phyloP scores from a whole-genome alignment of 306 rosid species.

The Trifolium subterraneum region DNA sequence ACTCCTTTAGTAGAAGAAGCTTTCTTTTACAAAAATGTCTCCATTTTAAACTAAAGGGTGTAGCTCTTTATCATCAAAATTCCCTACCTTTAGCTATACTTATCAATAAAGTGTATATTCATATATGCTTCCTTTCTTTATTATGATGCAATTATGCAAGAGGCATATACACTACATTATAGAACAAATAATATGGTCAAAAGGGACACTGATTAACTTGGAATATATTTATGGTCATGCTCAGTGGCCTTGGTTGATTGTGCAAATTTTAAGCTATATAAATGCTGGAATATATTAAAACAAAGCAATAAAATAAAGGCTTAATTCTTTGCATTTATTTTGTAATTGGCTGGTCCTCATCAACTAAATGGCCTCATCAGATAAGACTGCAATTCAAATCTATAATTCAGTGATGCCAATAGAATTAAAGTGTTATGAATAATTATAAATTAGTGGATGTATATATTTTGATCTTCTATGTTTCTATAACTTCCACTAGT shows the following conservation, averaged over 20 bases:
- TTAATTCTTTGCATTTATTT: slow-evolving; percentile 29
- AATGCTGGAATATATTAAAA: slow-evolving; percentile 45
- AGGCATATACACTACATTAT: slow-evolving; percentile 36
- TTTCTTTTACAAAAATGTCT: slow-evolving; percentile 43
- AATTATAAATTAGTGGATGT: too few relatives aligned
- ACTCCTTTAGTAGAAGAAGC: slow-evolving; percentile 36
- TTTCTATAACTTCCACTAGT: too few relatives aligned
- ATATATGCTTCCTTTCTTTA: slow-evolving; percentile 36
- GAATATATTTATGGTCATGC: slow-evolving; percentile 48
- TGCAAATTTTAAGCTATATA: slow-evolving; percentile 14
- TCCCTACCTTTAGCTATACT: slow-evolving; percentile 44
- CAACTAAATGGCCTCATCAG: slow-evolving; percentile 34
- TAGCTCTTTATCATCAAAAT: slow-evolving; percentile 50
- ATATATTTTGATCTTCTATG: too few relatives aligned
- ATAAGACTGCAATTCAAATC: slow-evolving; percentile 18
- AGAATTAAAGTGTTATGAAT: too few relatives aligned
- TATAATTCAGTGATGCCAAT: too few relatives aligned
- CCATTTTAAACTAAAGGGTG: slow-evolving; percentile 42
- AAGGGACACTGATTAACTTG: slow-evolving; percentile 45
- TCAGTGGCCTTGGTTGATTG: slow-evolving; percentile 37
- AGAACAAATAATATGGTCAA: slow-evolving; percentile 39
- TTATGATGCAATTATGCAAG: slow-evolving; percentile 39
- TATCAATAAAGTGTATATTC: slow-evolving; percentile 37
- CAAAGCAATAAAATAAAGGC: slow-evolving; percentile 30
- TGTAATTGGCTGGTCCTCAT: slow-evolving; percentile 38